A percentile compares a stretch with the other conserved stretches of the same genome.
Conservation (phyloP, 2,329 filamentous ascomycete genomes). For the Trichoderma asperellum region DNA sequence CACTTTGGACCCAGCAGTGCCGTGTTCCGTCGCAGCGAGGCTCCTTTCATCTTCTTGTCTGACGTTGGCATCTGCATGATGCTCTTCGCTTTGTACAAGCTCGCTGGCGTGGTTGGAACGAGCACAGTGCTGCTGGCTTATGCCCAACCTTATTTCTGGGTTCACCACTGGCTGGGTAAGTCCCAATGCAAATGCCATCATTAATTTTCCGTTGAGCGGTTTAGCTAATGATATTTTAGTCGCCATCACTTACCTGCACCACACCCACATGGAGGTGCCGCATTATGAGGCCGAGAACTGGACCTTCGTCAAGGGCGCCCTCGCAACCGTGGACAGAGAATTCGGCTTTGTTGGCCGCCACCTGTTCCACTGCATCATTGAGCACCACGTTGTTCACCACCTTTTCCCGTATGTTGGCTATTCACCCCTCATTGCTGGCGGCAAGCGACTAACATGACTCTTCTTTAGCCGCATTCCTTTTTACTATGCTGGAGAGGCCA, state of each 20-base stretch:
- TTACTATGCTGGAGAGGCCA: slow-evolving; percentile 26
- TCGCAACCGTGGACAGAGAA: slow-evolving; percentile 64
- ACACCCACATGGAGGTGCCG: slow-evolving; percentile 44
- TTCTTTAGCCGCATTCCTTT: slow-evolving; percentile 21
- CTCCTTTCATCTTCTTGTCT: slow-evolving; percentile 59
- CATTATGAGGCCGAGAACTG: slow-evolving; percentile 60
- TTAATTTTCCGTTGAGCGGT: not conserved
- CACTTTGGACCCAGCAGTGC: slow-evolving; percentile 66
- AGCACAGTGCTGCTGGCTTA: slow-evolving; percentile 62
- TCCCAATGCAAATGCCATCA: not conserved
- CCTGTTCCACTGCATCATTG: slow-evolving; percentile 65
- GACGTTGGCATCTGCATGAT: slow-evolving; percentile 63
- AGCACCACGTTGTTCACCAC: slow-evolving; percentile 66
- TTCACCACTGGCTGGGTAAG: slow-evolving; percentile 71
- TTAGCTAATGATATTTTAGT: slow-evolving; percentile 47
- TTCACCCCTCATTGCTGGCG: not conserved
- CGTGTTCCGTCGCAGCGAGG: slow-evolving; percentile 63
- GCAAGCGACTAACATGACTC: not conserved
- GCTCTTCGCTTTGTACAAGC: slow-evolving; percentile 54
- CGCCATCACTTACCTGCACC: slow-evolving; percentile 75
- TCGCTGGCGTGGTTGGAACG: slow-evolving; percentile 53
- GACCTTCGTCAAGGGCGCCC: slow-evolving; percentile 64
- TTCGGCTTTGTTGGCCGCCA: slow-evolving; percentile 65
- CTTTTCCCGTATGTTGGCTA: slow-evolving; percentile 46
- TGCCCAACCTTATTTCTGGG: slow-evolving; percentile 68